Evolutionary conservation across 106 monocot genomes (phyloP).

Genomic region (Posidonia australis): DNA sequence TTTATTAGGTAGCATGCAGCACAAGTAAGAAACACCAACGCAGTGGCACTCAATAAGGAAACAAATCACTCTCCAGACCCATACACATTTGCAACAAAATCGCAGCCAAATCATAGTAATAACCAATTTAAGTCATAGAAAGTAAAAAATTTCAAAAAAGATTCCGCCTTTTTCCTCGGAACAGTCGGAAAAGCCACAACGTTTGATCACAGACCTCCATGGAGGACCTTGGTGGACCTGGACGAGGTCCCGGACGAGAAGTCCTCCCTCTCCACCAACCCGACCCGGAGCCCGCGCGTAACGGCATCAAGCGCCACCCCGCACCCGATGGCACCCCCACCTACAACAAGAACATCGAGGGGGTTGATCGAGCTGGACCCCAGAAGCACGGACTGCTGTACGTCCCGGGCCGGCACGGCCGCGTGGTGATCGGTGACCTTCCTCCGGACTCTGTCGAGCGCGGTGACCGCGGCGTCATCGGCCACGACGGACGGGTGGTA

Average conservation of each 20-base stretch:
- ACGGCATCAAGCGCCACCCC: conserved; percentile 90
- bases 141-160: not conserved
- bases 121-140: no score
- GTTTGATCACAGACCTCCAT: conserved; percentile 53
- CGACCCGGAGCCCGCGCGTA: conserved; percentile 69
- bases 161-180: not conserved
- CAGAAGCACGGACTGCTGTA: conserved; percentile 52
- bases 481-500: not conserved
- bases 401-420: conserved; percentile 49
- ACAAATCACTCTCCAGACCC: no score
- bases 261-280: conserved; percentile 93
- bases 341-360: conserved; percentile 76
- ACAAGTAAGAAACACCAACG: no score
- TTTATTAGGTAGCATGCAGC: no score
- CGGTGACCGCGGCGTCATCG: conserved; percentile 20
- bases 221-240: conserved; percentile 88
- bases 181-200: not conserved
- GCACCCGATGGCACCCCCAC: conserved; percentile 90
- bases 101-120: no score
- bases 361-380: conserved; percentile 54
- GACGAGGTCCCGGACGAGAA: conserved; percentile 97
- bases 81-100: no score
- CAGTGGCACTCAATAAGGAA: no score
- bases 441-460: conserved; percentile 30
- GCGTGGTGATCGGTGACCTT: conserved; percentile 54